Base-by-base conservation (phyloP, 2,329 filamentous ascomycete genomes). In the Pseudocercospora vitis region DNA sequence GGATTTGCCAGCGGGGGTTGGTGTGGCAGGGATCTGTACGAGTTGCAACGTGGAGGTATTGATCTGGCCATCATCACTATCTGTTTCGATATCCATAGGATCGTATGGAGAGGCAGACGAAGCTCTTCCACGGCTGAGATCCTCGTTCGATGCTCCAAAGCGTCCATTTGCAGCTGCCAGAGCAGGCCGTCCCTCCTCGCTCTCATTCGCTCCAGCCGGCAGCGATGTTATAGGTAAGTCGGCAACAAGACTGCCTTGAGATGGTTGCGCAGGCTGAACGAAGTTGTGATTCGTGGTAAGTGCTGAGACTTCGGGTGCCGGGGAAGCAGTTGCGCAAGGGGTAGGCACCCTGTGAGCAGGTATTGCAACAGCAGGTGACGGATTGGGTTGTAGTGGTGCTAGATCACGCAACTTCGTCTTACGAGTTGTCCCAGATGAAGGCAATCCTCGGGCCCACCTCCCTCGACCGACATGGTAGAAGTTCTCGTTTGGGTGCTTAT, bases 401-500 rank as follows among this genome's bases (percentile, higher is more conserved):
- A 52, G 55, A 19, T 48, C 55, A 33, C 52, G 55, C 9, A 52
- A 45, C 37, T 29, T 12, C 5, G 47, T 52, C 29, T 40, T 50
- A 18, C 31, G 32, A 12, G 18, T 39, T 18, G 29, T 48, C 19
- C 44, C 32, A 12, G 47, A 9, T 16, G 48, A 52, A n/a, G 52
- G 56, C 37, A 52, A 29, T 2, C 56, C 56, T 5, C 21, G 35
- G 23, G 48, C 40, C 50, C 55, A 56, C n/a, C 50, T 50, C 31
- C 52, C 55, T 21, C 19, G 37, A 12, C 57, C 59, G 9, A 51
- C 51, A 32, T 61, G 59, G 31, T 59, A 39, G 18, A 59, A 61
- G 9, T 45, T 55, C 40, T 59, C 59, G 14, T 53, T 28, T 8
- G 59, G 54, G 32, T 56, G 59, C 9, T 48, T 39, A 35, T 53